phyloP scores from a whole-genome alignment of 371 early-diverging fungal species.

The Rhizopus delemar region DNA sequence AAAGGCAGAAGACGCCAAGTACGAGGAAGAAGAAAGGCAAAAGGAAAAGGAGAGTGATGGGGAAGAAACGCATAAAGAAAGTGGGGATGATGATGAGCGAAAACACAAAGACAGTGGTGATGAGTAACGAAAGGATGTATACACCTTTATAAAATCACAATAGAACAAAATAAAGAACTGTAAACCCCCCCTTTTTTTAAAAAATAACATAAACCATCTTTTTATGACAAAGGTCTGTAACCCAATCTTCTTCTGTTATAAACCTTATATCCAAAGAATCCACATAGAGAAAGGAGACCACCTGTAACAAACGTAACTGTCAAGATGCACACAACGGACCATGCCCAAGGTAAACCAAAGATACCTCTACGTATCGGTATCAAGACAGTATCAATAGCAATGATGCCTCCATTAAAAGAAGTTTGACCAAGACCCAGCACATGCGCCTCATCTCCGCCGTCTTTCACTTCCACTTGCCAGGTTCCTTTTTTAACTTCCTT shows the following conservation, averaged over 20 bases:
- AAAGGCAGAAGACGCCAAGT: neutral
- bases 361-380: conserved; percentile 41
- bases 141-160: too few relatives aligned
- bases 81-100: too few relatives aligned
- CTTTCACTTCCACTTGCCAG: conserved; percentile 30
- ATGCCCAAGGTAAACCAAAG: conserved; percentile 42
- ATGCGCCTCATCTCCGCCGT: conserved; percentile 22
- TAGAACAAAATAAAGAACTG: too few relatives aligned
- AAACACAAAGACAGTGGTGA: too few relatives aligned
- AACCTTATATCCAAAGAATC: conserved; percentile 49
- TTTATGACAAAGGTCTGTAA: conserved; percentile 56
- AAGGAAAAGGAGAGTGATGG: too few relatives aligned
- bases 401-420: conserved; percentile 42
- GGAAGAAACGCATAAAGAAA: too few relatives aligned
- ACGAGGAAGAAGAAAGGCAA: neutral
- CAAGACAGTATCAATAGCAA: conserved; percentile 42
- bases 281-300: conserved; percentile 27
- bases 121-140: too few relatives aligned
- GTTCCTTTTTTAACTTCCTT: conserved; percentile 23
- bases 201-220: neutral
- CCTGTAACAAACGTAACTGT: conserved; percentile 18
- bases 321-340: conserved; percentile 40
- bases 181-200: too few relatives aligned
- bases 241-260: conserved; percentile 68
- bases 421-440: conserved; percentile 36